phyloP scores from a whole-genome alignment of 140 eudicot species.

The Oenanthe javanica region DNA sequence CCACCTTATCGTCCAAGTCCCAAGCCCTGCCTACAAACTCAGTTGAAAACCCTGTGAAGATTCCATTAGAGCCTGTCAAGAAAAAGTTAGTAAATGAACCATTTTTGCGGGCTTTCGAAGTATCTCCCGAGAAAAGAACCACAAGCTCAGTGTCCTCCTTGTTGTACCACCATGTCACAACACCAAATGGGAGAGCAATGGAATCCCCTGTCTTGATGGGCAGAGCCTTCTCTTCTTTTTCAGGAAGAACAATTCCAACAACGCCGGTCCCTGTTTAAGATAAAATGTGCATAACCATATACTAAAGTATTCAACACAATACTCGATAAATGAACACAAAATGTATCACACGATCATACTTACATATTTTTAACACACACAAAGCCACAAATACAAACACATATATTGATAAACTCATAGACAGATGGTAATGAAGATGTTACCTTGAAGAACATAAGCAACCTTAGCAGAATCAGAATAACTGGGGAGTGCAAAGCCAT shows the following conservation, averaged over 20 bases:
- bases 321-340: too few species aligned
- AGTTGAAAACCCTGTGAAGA: conserved; percentile 24
- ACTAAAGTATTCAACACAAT: too few species aligned
- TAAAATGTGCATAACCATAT: neutral
- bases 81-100: conserved; percentile 33
- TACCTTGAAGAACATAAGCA: conserved; percentile 13
- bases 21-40: conserved; percentile 14
- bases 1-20: conserved; percentile 6
- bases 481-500: conserved; percentile 10
- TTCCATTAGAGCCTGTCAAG: conserved; percentile 29
- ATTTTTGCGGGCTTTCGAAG: conserved; percentile 27
- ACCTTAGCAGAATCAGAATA: conserved; percentile 10
- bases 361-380: neutral
- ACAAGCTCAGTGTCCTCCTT: conserved; percentile 10
- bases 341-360: too few species aligned
- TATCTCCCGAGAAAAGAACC: conserved; percentile 21
- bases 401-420: too few species aligned
- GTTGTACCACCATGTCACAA: conserved; percentile 43
- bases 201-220: conserved; percentile 38
- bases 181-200: conserved; percentile 37
- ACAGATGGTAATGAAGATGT: too few species aligned
- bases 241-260: conserved; percentile 38
- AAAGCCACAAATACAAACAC: too few species aligned
- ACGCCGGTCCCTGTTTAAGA: conserved; percentile 19
- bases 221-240: conserved; percentile 36